phyloP scores from a whole-genome alignment of 2,329 filamentous ascomycete species.

The Sarocladium kiliense region DNA sequence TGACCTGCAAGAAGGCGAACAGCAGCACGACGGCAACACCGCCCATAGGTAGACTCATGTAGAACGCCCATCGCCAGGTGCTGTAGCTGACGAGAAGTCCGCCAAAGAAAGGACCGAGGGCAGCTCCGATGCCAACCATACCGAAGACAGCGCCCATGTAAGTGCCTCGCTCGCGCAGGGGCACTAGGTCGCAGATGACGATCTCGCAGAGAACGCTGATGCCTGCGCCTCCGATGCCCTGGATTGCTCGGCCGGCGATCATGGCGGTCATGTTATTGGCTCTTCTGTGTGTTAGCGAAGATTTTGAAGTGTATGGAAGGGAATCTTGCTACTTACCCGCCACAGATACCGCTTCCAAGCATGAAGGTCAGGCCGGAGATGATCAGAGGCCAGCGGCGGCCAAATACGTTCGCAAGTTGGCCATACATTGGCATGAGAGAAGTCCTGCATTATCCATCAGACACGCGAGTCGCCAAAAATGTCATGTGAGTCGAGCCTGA shows the following conservation, averaged over 20 bases:
- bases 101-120: slow-evolving; percentile 24
- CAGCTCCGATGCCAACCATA: slow-evolving; percentile 26
- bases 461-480: too few species aligned
- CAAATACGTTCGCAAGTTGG: slow-evolving; percentile 20
- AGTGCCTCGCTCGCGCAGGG: slow-evolving; percentile 38
- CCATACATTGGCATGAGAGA: slow-evolving; percentile 16
- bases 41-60: slow-evolving; percentile 28
- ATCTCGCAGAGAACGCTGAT: slow-evolving; percentile 27
- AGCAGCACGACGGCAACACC: slow-evolving; percentile 16
- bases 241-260: slow-evolving; percentile 42
- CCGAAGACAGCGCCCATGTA: slow-evolving; percentile 29
- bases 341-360: slow-evolving; percentile 27
- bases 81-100: slow-evolving; percentile 21
- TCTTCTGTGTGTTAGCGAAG: too few species aligned
- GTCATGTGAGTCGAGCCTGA: too few species aligned
- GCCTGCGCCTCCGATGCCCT: slow-evolving; percentile 39
- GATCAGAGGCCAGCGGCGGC: slow-evolving; percentile 17
- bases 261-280: slow-evolving; percentile 39
- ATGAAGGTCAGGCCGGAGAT: background rate
- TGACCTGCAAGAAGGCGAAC: slow-evolving; percentile 16
- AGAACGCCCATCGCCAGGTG: slow-evolving; percentile 30
- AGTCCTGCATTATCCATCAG: too few species aligned
- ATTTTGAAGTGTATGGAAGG: too few species aligned
- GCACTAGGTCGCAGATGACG: slow-evolving; percentile 38
- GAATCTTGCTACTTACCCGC: slow-evolving; percentile 30